phyloP scores from a whole-genome alignment of 306 rosid genomes.

The Prinsepia uniflora region DNA sequence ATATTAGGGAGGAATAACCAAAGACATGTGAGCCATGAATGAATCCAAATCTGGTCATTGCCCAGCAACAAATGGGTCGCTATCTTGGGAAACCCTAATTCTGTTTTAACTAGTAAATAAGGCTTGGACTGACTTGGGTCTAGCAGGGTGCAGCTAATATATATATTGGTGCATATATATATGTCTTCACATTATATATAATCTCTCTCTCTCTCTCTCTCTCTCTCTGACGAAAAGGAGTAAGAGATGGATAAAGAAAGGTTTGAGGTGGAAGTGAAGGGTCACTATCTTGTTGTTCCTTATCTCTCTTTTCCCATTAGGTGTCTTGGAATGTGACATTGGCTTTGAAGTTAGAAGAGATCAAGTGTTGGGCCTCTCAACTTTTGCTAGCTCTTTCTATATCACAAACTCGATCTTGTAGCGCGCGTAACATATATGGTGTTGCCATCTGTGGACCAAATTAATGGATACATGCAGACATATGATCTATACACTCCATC shows the following conservation, averaged over 20 bases:
- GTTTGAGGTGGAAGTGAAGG: slow-evolving; percentile 17
- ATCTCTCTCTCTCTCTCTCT: not conserved
- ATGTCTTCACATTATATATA: slow-evolving; percentile 13
- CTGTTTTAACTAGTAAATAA: slow-evolving; percentile 27
- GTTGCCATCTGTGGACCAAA: slow-evolving; percentile 35
- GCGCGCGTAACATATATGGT: not conserved
- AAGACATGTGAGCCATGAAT: slow-evolving; percentile 31
- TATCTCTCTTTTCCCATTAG: slow-evolving; percentile 42
- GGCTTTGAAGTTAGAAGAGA: slow-evolving; percentile 27
- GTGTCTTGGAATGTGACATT: slow-evolving; percentile 55
- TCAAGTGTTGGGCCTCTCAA: slow-evolving; percentile 39
- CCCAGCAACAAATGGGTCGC: slow-evolving; percentile 35
- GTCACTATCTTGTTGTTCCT: slow-evolving; percentile 69
- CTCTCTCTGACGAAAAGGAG: not conserved
- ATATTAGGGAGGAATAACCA: slow-evolving; percentile 18
- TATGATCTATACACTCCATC: not conserved
- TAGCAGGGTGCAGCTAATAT: not conserved
- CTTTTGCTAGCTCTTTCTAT: slow-evolving; percentile 22
- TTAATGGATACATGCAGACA: slow-evolving; percentile 10
- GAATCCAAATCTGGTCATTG: slow-evolving; percentile 29
- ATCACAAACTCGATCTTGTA: not conserved
- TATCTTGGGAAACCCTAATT: slow-evolving; percentile 31
- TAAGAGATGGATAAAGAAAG: too few relatives aligned
- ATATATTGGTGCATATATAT: too few relatives aligned
- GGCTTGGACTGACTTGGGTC: slow-evolving; percentile 24